Base-by-base conservation (phyloP, 768 basidiomycete species). In the Pulveroboletus frians region DNA sequence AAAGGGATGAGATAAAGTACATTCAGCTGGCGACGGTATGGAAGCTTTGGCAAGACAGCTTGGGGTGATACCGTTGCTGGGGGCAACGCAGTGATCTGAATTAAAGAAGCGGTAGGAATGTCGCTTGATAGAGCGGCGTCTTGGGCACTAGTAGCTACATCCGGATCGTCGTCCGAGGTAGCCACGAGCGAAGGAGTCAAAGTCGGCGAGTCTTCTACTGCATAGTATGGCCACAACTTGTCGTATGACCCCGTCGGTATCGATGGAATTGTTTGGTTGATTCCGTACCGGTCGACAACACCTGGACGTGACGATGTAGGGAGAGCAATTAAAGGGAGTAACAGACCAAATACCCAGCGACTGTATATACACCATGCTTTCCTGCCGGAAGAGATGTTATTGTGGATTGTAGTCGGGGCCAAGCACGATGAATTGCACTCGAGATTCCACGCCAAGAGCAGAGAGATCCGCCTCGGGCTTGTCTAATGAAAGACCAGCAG, bases 401-500 rank as follows among this genome's bases (percentile, higher is more conserved):
- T 52, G 55, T n/a, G 55, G 53, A 29, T 51, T 55, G 43, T 67
- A 60, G 50, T 75, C 74, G 11, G 79, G 76, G 2, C 56, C 65
- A 9, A 67, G 66, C 9, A 67, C 52, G 31, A 67, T 73, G 29
- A 67, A 70, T 17, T 70, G 69, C 7, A 81, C 70, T 37, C 81
- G 71, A 37, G 77, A 80, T 61, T 83, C 81, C 10, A 83, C 82
- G 39, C 79, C 74, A 43, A 82, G 71, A 3, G 82, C 82, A 51
- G 79, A 81, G 32, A 83, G 73, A 54, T 84, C 82, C 60, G 72
- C 73, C 31, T 61, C 53, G 11, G 87, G 87, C 1, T 73, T 68
- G 62, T 88, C 83, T 45, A 87, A 76, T 0, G 74, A 60, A 46
- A 89, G 80, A 6, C 88, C 87, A 10, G 87, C 87, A 26, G 86